Conservation (phyloP, 2,329 filamentous ascomycete species). For the Beauveria sp. region DNA sequence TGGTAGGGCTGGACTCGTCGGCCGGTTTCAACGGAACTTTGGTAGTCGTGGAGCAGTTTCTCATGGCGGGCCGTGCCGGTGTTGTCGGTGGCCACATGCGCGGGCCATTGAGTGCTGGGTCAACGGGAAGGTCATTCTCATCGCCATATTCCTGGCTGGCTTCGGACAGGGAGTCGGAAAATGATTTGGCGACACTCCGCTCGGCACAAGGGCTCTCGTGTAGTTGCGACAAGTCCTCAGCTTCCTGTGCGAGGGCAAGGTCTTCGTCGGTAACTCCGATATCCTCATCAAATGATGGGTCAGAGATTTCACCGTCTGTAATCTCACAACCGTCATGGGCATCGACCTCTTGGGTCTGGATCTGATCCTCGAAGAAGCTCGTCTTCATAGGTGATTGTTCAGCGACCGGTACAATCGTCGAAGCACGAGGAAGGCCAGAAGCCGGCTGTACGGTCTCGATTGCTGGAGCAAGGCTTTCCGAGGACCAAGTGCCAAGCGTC, state of each 20-base stretch:
- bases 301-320: constrained; percentile 22
- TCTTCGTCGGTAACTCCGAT: constrained; percentile 48
- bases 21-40: constrained; percentile 69
- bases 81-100: constrained; percentile 38
- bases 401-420: constrained; percentile 15
- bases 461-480: constrained; percentile 45
- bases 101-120: constrained; percentile 34
- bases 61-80: constrained; percentile 44
- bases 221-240: constrained; percentile 48
- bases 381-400: constrained; percentile 34
- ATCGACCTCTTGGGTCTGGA: constrained; percentile 28
- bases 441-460: neutral
- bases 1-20: constrained; percentile 44
- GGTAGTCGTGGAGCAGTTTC: constrained; percentile 53
- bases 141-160: constrained; percentile 60
- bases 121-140: constrained; percentile 54
- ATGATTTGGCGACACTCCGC: constrained; percentile 14
- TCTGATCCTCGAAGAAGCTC: constrained; percentile 56
- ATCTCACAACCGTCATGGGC: constrained; percentile 17
- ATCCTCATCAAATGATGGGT: constrained; percentile 43
- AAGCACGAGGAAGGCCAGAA: constrained; percentile 2
- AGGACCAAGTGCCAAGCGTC: constrained; percentile 55
- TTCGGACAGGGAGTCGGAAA: constrained; percentile 48
- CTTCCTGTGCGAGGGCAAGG: constrained; percentile 45
- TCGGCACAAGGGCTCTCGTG: neutral